A percentile compares a stretch with the other conserved stretches of the same genome.
phyloP scores from a whole-genome alignment of 768 basidiomycete genomes.

The Auricularia auricula-judae region DNA sequence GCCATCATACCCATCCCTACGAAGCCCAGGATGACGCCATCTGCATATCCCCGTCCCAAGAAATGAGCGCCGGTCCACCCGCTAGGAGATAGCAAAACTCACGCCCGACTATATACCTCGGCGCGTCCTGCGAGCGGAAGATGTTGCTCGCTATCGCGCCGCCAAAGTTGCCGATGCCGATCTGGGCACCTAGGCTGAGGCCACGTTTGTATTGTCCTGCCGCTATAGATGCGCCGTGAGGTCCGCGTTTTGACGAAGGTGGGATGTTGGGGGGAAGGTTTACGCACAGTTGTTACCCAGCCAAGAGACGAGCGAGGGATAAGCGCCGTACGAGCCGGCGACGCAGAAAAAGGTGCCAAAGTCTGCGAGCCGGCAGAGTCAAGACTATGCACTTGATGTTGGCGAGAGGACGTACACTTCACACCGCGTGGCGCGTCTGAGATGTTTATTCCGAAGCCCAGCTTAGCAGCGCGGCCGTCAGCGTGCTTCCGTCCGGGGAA shows the following conservation, averaged over 20 bases:
- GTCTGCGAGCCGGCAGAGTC: neutral
- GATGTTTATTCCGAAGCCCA: neutral
- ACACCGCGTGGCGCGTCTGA: neutral
- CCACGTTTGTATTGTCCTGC: conserved; percentile 61
- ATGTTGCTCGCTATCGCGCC: conserved; percentile 57
- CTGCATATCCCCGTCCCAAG: conserved; percentile 18
- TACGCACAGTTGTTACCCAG: neutral
- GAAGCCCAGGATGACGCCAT: conserved; percentile 56
- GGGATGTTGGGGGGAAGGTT: neutral
- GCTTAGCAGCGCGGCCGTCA: neutral
- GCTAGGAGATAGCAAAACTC: neutral
- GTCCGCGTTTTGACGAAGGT: neutral
- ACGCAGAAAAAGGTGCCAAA: conserved; percentile 64
- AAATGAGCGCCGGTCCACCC: no score
- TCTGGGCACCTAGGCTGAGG: conserved; percentile 55
- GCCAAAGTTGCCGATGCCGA: conserved; percentile 56
- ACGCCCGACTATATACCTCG: conserved; percentile 56
- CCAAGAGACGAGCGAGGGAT: conserved; percentile 59
- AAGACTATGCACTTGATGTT: neutral
- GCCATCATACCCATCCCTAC: conserved; percentile 52
- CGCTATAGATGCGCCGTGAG: conserved; percentile 11
- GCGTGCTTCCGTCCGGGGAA: neutral
- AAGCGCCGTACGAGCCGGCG: conserved; percentile 46
- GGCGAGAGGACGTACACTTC: neutral
- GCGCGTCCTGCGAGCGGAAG: conserved; percentile 46